Base-by-base conservation (phyloP, 495 filamentous ascomycete genomes). In the Podospora bellae-mahoneyi region DNA sequence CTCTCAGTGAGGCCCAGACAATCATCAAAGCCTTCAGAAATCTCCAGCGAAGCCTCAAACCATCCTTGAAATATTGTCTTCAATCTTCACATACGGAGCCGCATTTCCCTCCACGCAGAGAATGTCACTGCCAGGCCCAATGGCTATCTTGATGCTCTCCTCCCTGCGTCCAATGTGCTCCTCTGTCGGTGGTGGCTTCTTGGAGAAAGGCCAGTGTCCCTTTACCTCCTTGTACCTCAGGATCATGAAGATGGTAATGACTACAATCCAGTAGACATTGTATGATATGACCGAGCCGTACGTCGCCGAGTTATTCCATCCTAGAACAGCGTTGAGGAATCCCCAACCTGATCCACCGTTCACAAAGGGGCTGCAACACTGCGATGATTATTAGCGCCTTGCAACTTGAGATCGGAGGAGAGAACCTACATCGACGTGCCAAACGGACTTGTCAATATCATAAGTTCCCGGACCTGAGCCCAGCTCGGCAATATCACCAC, bases 241-340 rank as follows among this genome's bases (percentile, higher is more conserved):
- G 10, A 79, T 63, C 0, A 85, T 64, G 71, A 93, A 90, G 1
- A 78, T 81, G 27, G 82, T 59, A 60, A 91, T 91, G 56, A 93
- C 83, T 15, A 78, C 78, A 30, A 96, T 78, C 91, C 86, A 97
- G 81, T 96, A 97, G 4, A 96, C 28, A 73, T 97, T 96, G 80
- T 97, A 97, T 4, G 89, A 87, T 67, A 97, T 87, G 54, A 95
- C 90, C 0, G 88, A 89, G 60, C 88, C 91, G 66, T 94, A 92
- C 0, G 92, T 94, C 1, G 92, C 94, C 0, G 91, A 91, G 78
- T 97, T 97, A 66, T 88, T 86, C 94, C 94, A 97, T 26, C 94
- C 94, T 9, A 92, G 76, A 62, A 88, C 78, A 19, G 91, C 88
- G 69, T 94, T 96, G 83, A 97, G 96, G 74, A 97, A 86, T 58